Evolutionary conservation across 352 stramenopile genomes (phyloP).

Genomic region (Phytophthora hybrid): DNA sequence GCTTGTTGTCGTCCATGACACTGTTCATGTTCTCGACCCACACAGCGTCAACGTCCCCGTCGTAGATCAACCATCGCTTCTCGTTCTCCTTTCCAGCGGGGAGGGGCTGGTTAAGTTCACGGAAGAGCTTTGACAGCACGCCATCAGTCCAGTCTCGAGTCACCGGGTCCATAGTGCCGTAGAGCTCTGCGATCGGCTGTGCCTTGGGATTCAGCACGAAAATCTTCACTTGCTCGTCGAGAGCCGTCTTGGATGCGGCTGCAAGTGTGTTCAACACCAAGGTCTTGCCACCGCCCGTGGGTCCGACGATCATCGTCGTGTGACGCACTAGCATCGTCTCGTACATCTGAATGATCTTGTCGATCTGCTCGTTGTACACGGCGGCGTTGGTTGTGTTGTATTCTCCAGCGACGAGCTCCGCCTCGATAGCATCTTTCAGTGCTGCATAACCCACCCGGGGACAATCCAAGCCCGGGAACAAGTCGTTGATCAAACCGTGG

Average conservation of each 20-base stretch:
- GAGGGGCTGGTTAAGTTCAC: conserved; percentile 94
- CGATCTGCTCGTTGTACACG: conserved; percentile 92
- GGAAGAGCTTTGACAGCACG: conserved; percentile 94
- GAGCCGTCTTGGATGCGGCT: conserved; percentile 81
- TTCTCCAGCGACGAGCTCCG: conserved; percentile 82
- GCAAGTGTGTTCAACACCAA: conserved; percentile 92
- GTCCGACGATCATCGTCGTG: conserved; percentile 97
- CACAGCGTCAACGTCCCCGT: conserved; percentile 96
- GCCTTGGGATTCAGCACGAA: conserved; percentile 96
- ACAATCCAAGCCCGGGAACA: conserved; percentile 95
- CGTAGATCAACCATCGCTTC: conserved; percentile 96
- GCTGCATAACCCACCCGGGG: conserved; percentile 92
- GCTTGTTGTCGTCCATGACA: conserved; percentile 98
- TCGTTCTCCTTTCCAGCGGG: conserved; percentile 92
- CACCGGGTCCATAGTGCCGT: conserved; percentile 95
- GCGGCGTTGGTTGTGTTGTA: conserved; percentile 80
- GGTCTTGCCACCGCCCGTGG: conserved; percentile 94
- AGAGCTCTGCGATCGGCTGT: conserved; percentile 94
- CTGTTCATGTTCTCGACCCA: conserved; percentile 99
- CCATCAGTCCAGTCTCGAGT: conserved; percentile 97
- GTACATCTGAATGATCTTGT: conserved; percentile 98
- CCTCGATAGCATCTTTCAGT: conserved; percentile 91
- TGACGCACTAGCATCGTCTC: conserved; percentile 96
- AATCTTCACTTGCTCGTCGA: conserved; percentile 93
- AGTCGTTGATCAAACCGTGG: conserved; percentile 94